Conservation (phyloP, 2,329 filamentous ascomycete species). For the Epichloe sp. region DNA sequence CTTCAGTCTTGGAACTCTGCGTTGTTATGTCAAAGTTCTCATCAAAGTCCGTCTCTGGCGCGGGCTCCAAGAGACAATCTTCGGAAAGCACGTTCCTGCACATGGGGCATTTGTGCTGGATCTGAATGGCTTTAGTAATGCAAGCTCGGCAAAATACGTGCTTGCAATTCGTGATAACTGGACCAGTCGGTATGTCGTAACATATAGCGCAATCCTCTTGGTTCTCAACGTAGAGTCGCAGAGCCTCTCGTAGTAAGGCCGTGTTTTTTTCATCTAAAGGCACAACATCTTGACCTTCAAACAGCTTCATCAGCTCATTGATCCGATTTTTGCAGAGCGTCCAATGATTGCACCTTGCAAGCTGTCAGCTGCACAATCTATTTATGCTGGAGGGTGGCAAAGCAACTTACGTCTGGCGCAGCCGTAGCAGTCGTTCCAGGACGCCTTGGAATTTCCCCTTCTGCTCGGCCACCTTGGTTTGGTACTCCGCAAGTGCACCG, state of each 20-base stretch:
- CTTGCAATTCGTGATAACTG: slow-evolving; percentile 75
- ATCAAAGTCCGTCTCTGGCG: slow-evolving; percentile 36
- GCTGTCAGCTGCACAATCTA: neutral
- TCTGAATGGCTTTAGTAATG: slow-evolving; percentile 59
- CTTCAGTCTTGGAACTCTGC: slow-evolving; percentile 72
- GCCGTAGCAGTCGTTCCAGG: slow-evolving; percentile 67
- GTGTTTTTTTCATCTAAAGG: slow-evolving; percentile 56
- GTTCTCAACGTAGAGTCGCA: slow-evolving; percentile 64
- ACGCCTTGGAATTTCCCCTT: slow-evolving; percentile 56
- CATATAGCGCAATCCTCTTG: slow-evolving; percentile 79
- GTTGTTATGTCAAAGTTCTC: slow-evolving; percentile 46
- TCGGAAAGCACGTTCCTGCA: slow-evolving; percentile 58
- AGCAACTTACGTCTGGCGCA: slow-evolving; percentile 54
- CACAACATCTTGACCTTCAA: slow-evolving; percentile 56
- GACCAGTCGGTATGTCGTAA: slow-evolving; percentile 55
- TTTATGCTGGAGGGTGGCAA: neutral
- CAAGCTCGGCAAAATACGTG: slow-evolving; percentile 67
- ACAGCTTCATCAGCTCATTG: slow-evolving; percentile 54
- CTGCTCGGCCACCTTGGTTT: slow-evolving; percentile 29
- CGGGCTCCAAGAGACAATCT: slow-evolving; percentile 49
- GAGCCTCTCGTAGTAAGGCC: slow-evolving; percentile 57
- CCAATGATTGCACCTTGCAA: slow-evolving; percentile 66
- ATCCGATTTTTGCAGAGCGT: slow-evolving; percentile 64
- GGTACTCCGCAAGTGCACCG: slow-evolving; percentile 51
- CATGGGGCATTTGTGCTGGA: slow-evolving; percentile 73